Evolutionary conservation across 768 basidiomycete species (phyloP).

Genomic region (Boletus sp.): DNA sequence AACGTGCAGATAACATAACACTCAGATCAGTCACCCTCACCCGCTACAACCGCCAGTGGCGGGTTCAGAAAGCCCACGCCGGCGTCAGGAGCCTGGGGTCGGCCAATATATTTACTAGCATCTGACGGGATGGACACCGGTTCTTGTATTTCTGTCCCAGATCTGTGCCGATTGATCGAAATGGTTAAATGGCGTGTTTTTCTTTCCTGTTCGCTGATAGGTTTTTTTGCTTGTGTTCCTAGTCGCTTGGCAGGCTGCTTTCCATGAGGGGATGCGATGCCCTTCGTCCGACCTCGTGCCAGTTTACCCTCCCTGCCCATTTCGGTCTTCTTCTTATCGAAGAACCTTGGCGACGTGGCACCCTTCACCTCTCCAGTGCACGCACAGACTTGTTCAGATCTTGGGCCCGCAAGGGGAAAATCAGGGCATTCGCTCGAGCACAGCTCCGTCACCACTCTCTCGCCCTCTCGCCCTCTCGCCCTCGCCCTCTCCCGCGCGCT

Average conservation of each 20-base stretch:
- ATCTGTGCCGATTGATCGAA: conserved; percentile 13
- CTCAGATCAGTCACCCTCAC: conserved; percentile 5
- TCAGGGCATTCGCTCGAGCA: conserved; percentile 25
- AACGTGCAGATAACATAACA: not conserved
- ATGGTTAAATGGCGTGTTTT: conserved; percentile 14
- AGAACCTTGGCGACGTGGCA: conserved; percentile 29
- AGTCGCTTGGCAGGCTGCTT: conserved; percentile 10
- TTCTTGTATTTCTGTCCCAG: conserved; percentile 3
- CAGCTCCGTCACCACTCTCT: conserved; percentile 21
- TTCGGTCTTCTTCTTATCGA: conserved; percentile 29
- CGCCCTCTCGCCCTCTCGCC: not conserved
- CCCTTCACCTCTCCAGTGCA: conserved; percentile 1
- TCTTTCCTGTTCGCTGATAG: conserved; percentile 9
- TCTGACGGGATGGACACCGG: conserved; percentile 4
- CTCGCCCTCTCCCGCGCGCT: not conserved
- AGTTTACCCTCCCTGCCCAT: conserved; percentile 24
- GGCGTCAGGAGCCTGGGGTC: conserved; percentile 2
- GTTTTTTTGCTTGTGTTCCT: conserved; percentile 21
- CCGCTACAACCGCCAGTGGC: not conserved
- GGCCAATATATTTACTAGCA: conserved; percentile 5
- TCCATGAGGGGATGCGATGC: conserved; percentile 27
- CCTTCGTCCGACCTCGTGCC: conserved; percentile 29
- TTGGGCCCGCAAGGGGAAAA: conserved; percentile 22
- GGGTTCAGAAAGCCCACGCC: not conserved
- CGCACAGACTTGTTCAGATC: conserved; percentile 20